A percentile compares a stretch with the other conserved stretches of the same genome.
Conservation (phyloP, 495 filamentous ascomycete genomes). For the Cercophora newfieldiana region DNA sequence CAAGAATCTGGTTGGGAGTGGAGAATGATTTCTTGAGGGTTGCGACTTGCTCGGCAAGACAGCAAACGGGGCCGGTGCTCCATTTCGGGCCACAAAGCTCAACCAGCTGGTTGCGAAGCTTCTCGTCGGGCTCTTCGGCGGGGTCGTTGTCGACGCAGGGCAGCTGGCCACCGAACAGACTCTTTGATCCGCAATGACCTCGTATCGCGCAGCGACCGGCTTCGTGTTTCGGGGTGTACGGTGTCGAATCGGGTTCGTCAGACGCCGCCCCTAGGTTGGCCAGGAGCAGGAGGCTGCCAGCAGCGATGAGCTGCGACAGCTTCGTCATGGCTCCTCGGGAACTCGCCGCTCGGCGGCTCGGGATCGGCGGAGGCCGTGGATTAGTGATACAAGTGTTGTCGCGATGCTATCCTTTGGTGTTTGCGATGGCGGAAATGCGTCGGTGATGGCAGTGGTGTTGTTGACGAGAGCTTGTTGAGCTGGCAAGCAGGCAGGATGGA, state of each 20-base stretch:
- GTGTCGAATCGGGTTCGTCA: constrained; percentile 23
- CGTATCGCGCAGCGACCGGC: constrained; percentile 87
- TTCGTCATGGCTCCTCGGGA: constrained; percentile 29
- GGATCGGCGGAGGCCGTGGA: background rate
- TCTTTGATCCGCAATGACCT: constrained; percentile 86
- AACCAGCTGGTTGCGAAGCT: constrained; percentile 73
- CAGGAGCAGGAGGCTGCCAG: constrained; percentile 40
- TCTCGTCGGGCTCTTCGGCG: constrained; percentile 69
- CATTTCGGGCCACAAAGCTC: constrained; percentile 84
- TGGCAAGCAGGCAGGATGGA: no score
- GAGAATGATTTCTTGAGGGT: constrained; percentile 76
- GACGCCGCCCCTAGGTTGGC: constrained; percentile 31
- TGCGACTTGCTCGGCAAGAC: constrained; percentile 78
- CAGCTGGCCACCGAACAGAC: constrained; percentile 80
- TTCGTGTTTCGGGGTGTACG: constrained; percentile 69
- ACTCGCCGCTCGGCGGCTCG: constrained; percentile 34
- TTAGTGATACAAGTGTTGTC: background rate
- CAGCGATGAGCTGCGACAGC: constrained; percentile 36
- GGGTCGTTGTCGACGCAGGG: constrained; percentile 92
- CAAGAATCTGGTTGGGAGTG: constrained; percentile 84
- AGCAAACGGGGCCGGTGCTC: constrained; percentile 81
- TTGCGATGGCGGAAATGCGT: background rate
- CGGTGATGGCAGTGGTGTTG: background rate
- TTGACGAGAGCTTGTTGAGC: constrained; percentile 1
- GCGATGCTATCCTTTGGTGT: background rate